Percentiles rank a stretch among this genome's conserved stretches.
These are phyloP conservation scores for Nicotiana otophora DNA, from an alignment of 257 asterid species.

Conservation along the genomic window DNA sequence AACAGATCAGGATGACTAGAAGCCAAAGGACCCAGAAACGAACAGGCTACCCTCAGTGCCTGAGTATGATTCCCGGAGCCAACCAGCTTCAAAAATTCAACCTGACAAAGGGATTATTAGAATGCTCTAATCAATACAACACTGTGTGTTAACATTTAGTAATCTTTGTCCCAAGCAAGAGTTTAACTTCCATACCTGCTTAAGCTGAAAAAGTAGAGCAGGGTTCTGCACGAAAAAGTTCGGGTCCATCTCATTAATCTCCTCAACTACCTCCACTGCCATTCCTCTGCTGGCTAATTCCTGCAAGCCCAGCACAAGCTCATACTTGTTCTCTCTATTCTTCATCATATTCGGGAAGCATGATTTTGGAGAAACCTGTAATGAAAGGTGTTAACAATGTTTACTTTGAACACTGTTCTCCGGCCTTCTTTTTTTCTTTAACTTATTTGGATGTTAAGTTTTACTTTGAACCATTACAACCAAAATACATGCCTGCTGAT, in stretches of 20 bases:
- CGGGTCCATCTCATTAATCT: slow-evolving; percentile 67
- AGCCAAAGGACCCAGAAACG: slow-evolving; percentile 94
- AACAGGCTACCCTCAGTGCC: slow-evolving; percentile 79
- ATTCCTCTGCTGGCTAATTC: slow-evolving; percentile 79
- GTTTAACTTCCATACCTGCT: slow-evolving; percentile 93
- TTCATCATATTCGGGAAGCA: slow-evolving; percentile 27
- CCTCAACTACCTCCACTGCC: slow-evolving; percentile 85
- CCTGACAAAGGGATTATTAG: slow-evolving; percentile 32
- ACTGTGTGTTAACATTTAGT: not conserved
- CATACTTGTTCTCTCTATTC: slow-evolving; percentile 50
- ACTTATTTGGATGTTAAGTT: not conserved
- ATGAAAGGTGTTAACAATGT: slow-evolving; percentile 19
- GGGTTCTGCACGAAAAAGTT: slow-evolving; percentile 71
- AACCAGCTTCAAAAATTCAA: slow-evolving; percentile 83
- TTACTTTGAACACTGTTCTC: not conserved
- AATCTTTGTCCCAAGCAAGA: slow-evolving; percentile 20
- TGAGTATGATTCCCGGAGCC: slow-evolving; percentile 64
- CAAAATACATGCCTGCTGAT: not conserved
- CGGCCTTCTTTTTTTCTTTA: not conserved
- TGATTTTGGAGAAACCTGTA: slow-evolving; percentile 53
- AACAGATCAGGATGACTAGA: slow-evolving; percentile 64
- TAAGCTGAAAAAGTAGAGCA: slow-evolving; percentile 72
- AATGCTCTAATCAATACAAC: not conserved
- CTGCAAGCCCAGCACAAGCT: slow-evolving; percentile 55
- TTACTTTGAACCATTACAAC: not conserved